Percentiles rank a stretch among this genome's conserved stretches.
phyloP scores from a whole-genome alignment of 2,329 filamentous ascomycete genomes.

The Alternaria gaisen region DNA sequence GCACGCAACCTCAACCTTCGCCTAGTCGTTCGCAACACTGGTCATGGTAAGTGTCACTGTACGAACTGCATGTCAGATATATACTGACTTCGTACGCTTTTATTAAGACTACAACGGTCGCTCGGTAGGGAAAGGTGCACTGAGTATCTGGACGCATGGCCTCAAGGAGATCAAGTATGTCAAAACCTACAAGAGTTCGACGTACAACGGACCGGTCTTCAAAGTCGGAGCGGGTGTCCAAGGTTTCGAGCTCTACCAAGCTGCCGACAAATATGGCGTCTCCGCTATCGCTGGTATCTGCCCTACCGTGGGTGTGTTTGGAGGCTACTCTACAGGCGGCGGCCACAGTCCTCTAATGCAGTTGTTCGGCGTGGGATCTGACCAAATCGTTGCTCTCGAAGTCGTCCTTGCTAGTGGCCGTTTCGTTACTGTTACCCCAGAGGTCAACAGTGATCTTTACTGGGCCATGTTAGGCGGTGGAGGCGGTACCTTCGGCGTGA shows the following conservation, averaged over 20 bases:
- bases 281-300: conserved; percentile 49
- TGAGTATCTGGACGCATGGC: conserved; percentile 44
- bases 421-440: conserved; percentile 36
- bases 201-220: conserved; percentile 42
- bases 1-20: conserved; percentile 44
- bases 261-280: conserved; percentile 43
- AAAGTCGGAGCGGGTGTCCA: conserved; percentile 46
- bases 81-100: no score
- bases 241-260: conserved; percentile 40
- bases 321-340: conserved; percentile 56
- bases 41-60: conserved; percentile 24
- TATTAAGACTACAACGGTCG: conserved; percentile 34
- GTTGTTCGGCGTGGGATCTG: conserved; percentile 51
- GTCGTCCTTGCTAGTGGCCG: conserved; percentile 39
- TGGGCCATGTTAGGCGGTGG: conserved; percentile 51
- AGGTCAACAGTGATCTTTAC: conserved; percentile 51
- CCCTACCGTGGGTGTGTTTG: conserved; percentile 61
- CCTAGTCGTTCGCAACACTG: conserved; percentile 44
- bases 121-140: conserved; percentile 37
- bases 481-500: conserved; percentile 47
- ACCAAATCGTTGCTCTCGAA: conserved; percentile 51
- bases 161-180: conserved; percentile 43
- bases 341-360: conserved; percentile 64
- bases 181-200: conserved; percentile 32
- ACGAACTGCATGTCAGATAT: no score